These are phyloP conservation scores for Lachancea mirantina DNA, from an alignment of 805 yeast genomes.

Conservation along the genomic window DNA sequence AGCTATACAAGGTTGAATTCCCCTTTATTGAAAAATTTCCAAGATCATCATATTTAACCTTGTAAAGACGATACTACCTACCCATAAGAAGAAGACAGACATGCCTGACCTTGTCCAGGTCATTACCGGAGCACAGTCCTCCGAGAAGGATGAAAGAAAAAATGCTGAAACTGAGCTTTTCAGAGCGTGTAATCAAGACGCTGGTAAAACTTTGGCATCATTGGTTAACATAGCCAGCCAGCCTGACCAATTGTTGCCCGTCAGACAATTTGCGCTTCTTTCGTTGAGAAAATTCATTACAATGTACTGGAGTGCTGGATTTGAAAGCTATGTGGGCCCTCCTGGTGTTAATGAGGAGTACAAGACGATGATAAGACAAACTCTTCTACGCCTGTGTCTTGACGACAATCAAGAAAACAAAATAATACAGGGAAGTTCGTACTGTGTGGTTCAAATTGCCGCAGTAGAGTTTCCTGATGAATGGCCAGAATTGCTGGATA, in stretches of 20 bases:
- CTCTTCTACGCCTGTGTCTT: conserved; percentile 40
- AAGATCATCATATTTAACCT: background rate
- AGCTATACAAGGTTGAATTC: too few species aligned
- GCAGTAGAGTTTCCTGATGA: conserved; percentile 91
- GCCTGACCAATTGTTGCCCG: conserved; percentile 24
- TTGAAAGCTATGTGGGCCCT: conserved; percentile 64
- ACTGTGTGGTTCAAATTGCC: conserved; percentile 76
- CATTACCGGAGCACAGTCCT: conserved; percentile 30
- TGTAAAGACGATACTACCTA: too few species aligned
- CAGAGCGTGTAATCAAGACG: conserved; percentile 37
- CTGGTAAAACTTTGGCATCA: conserved; percentile 39
- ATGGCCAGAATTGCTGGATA: conserved; percentile 69
- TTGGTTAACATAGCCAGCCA: conserved; percentile 39
- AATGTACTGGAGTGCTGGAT: conserved; percentile 76
- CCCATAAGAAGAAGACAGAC: background rate
- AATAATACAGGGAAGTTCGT: conserved; percentile 58
- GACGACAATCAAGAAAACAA: conserved; percentile 46
- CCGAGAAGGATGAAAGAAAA: conserved; percentile 47
- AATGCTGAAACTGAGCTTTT: conserved; percentile 47
- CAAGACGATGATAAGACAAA: conserved; percentile 45
- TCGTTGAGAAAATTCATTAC: conserved; percentile 65
- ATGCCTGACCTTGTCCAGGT: conserved; percentile 13
- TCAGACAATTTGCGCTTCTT: conserved; percentile 58
- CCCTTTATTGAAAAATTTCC: too few species aligned
- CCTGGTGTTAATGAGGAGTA: conserved; percentile 44